Percentiles rank a stretch among this genome's conserved stretches.
Evolutionary conservation across 108 stramenopile genomes (phyloP).

Genomic region (Fistulifera pelliculosa): DNA sequence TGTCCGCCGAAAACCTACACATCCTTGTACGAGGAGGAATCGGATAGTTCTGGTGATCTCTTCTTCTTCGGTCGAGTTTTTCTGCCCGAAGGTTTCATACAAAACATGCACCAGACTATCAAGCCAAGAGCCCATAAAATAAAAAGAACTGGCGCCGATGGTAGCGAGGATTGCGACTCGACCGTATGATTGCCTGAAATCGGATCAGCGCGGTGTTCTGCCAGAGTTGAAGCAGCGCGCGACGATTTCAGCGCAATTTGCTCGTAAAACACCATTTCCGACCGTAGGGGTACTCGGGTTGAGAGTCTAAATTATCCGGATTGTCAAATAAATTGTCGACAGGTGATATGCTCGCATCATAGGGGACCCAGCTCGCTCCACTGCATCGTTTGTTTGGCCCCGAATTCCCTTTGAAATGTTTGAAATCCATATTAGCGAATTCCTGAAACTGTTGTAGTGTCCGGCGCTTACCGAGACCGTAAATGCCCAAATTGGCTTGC

Average conservation of each 20-base stretch:
- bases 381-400: slow-evolving; percentile 21
- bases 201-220: not conserved
- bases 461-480: slow-evolving; percentile 71
- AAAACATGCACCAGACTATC: slow-evolving; percentile 41
- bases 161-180: not conserved
- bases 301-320: slow-evolving; percentile 64
- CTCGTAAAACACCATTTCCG: slow-evolving; percentile 32
- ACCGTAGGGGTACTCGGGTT: slow-evolving; percentile 70
- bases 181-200: not conserved
- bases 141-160: slow-evolving; percentile 28
- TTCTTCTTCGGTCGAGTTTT: no score
- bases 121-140: slow-evolving; percentile 50
- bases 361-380: slow-evolving; percentile 56
- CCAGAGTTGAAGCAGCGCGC: not conserved
- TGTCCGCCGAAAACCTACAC: no score
- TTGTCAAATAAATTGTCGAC: slow-evolving; percentile 60
- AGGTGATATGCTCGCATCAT: slow-evolving; percentile 63
- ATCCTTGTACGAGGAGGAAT: no score
- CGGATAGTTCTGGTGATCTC: no score
- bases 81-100: not conserved
- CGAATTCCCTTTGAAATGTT: slow-evolving; percentile 3
- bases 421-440: slow-evolving; percentile 61
- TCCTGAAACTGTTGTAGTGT: slow-evolving; percentile 58
- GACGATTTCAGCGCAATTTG: slow-evolving; percentile 2
- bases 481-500: slow-evolving; percentile 67